Percentiles rank a stretch among this genome's conserved stretches.
Conservation (phyloP, 305 asterid genomes). For the Fraxinus platypoda region DNA sequence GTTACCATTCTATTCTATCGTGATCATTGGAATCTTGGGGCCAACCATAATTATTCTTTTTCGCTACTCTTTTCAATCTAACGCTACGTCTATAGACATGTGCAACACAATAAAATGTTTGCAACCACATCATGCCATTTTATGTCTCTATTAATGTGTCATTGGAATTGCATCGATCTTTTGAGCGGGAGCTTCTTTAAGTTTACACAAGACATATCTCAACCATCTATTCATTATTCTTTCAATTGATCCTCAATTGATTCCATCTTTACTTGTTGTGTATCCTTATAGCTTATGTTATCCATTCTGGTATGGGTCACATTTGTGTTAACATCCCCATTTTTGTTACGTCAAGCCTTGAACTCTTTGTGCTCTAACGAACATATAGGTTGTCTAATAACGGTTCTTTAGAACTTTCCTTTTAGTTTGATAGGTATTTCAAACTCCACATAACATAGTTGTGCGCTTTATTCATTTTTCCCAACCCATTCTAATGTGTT, state of each 20-base stretch:
- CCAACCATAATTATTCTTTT: background rate
- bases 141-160: background rate
- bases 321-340: background rate
- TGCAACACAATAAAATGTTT: background rate
- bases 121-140: background rate
- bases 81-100: background rate
- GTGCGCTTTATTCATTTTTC: background rate
- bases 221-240: background rate
- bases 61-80: background rate
- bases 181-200: background rate
- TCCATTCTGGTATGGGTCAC: background rate
- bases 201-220: background rate
- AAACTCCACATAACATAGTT: background rate
- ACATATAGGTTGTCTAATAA: background rate
- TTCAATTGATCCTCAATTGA: background rate
- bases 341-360: background rate
- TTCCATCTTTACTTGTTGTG: background rate
- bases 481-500: background rate
- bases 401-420: background rate
- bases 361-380: background rate
- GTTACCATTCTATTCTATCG: background rate
- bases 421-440: background rate
- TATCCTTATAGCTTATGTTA: background rate
- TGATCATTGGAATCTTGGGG: background rate
- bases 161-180: background rate